Evolutionary conservation across 305 asterid species (phyloP), one percentile per base, ranked within the genome.

Genomic region (Plantago coronopus): DNA sequence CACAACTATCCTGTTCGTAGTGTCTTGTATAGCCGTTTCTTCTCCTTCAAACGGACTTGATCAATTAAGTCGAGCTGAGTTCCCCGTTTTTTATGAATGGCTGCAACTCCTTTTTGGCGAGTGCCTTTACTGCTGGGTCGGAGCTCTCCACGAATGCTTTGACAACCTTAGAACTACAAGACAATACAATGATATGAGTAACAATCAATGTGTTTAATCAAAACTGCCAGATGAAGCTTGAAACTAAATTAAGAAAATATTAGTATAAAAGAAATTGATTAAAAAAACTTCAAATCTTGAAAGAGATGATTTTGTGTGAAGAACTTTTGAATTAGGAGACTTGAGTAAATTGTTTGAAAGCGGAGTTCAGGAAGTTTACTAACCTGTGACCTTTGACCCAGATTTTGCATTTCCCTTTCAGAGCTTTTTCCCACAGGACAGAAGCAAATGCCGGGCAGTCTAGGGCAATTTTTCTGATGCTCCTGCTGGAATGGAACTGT

Each of bases 341-440:
- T 34, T 51, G 17, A 13, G 57, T 18, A 54, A 17, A 2, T 27
- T 27, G 12, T 34, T 7, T 34, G 9, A 6, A 27, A 34, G 14
- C 25, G 18, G 45, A 46, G 17, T 11, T 17, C 4, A 13, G 17
- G 13, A 29, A 62, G 43, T 49, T 20, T 14, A 49, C 74, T 61
- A 65, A 93, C 98, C 97, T 85, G 84, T 83, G 95, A 38, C 99
- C 97, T 70, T 89, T 83, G 48, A 78, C 87, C 95, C 82, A 85
- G 37, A 55, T 59, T 53, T 75, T 78, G 61, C 95, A 82, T 43
- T 79, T 85, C 43, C 99, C 95, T 73, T 80, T 76, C 48, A 94
- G 75, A 62, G 91, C 93, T 57, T 76, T 85, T 72, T 81, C 86
- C 94, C 96, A 87, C 27, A 94, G 83, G n/a, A 71, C 69, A 23